Conservation (phyloP, 179 eudicot species). For the Corrigiola litoralis region DNA sequence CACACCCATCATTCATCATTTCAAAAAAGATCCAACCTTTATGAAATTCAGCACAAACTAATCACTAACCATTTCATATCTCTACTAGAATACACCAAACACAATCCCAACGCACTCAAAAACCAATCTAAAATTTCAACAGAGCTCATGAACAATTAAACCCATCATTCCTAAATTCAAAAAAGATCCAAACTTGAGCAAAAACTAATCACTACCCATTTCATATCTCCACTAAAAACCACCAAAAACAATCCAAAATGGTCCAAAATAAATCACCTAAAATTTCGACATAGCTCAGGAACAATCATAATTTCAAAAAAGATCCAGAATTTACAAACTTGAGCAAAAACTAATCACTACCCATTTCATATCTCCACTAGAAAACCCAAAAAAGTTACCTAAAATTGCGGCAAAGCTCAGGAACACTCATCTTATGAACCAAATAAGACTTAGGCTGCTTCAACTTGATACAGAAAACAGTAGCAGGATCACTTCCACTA, state of each 20-base stretch:
- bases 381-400: constrained; percentile 37
- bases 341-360: too few species aligned
- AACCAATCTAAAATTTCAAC: too few species aligned
- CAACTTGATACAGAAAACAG: constrained; percentile 61
- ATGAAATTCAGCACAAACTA: too few species aligned
- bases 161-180: too few species aligned
- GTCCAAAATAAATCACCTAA: constrained; percentile 37
- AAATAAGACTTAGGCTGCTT: constrained; percentile 72
- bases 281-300: constrained; percentile 73
- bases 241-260: neutral
- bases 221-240: constrained; percentile 2
- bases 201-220: neutral
- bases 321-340: too few species aligned
- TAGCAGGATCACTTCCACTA: constrained; percentile 31
- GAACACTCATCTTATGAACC: constrained; percentile 74
- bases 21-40: too few species aligned
- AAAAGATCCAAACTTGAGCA: too few species aligned
- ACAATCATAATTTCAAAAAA: too few species aligned
- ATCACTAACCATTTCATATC: too few species aligned
- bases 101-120: neutral
- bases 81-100: neutral
- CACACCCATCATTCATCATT: too few species aligned
- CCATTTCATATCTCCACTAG: too few species aligned
- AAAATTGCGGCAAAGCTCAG: constrained; percentile 78
- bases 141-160: too few species aligned